Base-by-base conservation (phyloP, 768 basidiomycete species). In the Tulasnella sp. region DNA sequence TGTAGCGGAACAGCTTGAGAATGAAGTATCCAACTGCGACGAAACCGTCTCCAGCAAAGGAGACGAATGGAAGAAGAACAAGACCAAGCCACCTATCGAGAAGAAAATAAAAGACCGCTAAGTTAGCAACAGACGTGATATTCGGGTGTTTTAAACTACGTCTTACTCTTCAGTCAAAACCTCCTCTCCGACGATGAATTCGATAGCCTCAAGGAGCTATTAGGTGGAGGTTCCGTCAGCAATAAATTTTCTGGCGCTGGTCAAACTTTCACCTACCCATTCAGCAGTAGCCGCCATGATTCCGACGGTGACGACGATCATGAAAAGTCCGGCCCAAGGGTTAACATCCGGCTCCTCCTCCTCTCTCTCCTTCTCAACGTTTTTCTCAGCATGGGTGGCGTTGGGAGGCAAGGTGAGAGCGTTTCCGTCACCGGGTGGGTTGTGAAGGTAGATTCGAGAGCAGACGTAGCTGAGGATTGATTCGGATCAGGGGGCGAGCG, bases 271-370 rank as follows among this genome's bases (percentile, higher is more conserved):
- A 79, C 83, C 78, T 75, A 90, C 88, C 83, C 85, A 90, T 83
- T 90, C 89, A 22, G 88, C 89, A 3, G 90, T 91, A 26, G 83
- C 81, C 40, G 86, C 89, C 86, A 90, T 87, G 40, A 91, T 77
- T 12, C 78, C 86, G 47, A 91, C 84, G 36, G 84, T 85, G 41
- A 86, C 59, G 3, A 80, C 44, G 1, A 92, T 82, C 73, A 89
- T 80, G 6, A 79, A 76, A 17, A 90, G 80, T 75, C 86, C 87
- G 2, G 88, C 84, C 80, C 84, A 90, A 76, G 87, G 88, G 75
- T 87, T 89, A 39, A 73, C 64, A 6, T 73, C 35, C 7, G 72
- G 69, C 4, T 64, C 64, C 32, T 67, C 73, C 36, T 73, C 42
- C 40, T 66, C 34, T 37, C 22, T 66, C 34, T 41, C 17, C 40